These are phyloP conservation scores for Ascochyta rabiei DNA, from an alignment of 2,329 filamentous ascomycete genomes.

Conservation along the genomic window DNA sequence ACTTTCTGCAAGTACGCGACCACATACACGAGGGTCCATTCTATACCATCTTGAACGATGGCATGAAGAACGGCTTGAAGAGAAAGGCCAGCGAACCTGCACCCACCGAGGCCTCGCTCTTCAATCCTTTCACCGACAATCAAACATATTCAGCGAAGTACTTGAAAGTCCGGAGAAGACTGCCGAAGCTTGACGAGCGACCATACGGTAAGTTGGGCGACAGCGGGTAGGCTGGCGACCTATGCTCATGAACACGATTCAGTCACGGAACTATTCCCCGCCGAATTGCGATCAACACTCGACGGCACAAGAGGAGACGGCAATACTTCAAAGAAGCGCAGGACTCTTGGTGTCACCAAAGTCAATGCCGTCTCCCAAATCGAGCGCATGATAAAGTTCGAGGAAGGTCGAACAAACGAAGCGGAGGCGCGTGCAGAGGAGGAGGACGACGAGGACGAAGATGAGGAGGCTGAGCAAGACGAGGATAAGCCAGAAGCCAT, in stretches of 20 bases:
- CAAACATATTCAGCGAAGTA: slow-evolving; percentile 66
- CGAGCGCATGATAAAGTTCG: slow-evolving; percentile 51
- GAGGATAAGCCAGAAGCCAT: slow-evolving; percentile 60
- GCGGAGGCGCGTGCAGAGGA: slow-evolving; percentile 55
- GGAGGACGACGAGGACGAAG: slow-evolving; percentile 52
- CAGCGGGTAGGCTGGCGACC: not conserved
- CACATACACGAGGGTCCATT: slow-evolving; percentile 65
- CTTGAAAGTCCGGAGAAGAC: slow-evolving; percentile 59
- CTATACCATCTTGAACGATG: slow-evolving; percentile 61
- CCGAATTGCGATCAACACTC: slow-evolving; percentile 62
- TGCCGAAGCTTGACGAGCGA: slow-evolving; percentile 61
- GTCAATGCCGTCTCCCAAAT: slow-evolving; percentile 40
- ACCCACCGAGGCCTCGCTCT: slow-evolving; percentile 46
- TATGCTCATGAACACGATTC: slow-evolving; percentile 5
- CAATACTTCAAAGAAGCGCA: slow-evolving; percentile 38
- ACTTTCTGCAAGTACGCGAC: slow-evolving; percentile 60
- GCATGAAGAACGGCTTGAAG: slow-evolving; percentile 51
- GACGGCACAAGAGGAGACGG: slow-evolving; percentile 44
- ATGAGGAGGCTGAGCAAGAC: slow-evolving; percentile 54
- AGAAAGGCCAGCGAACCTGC: slow-evolving; percentile 46
- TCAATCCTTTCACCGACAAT: slow-evolving; percentile 68
- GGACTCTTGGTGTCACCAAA: slow-evolving; percentile 42
- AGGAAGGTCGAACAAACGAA: slow-evolving; percentile 52
- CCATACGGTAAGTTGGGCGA: slow-evolving; percentile 57
- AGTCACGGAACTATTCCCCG: slow-evolving; percentile 65